phyloP scores from a whole-genome alignment of 2,329 filamentous ascomycete species.

The Bipolaris sorokiniana region DNA sequence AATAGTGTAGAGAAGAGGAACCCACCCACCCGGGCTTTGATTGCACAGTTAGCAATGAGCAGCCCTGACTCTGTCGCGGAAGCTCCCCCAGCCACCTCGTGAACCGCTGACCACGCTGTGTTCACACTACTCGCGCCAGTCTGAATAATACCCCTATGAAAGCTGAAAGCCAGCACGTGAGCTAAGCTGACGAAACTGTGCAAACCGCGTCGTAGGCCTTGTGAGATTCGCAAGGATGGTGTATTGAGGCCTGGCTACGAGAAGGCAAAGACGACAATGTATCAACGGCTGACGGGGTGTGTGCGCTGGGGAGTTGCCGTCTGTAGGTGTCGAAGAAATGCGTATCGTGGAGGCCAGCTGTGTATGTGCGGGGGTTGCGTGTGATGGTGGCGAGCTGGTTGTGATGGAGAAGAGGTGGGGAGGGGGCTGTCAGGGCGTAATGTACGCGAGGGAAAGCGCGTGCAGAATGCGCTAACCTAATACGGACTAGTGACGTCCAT shows the following conservation, averaged over 20 bases:
- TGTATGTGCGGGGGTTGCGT: background rate
- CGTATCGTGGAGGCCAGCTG: background rate
- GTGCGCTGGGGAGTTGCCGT: background rate
- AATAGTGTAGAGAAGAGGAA: constrained; percentile 7
- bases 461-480: too few relatives aligned
- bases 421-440: too few relatives aligned
- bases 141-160: constrained; percentile 21
- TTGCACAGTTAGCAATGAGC: constrained; percentile 13
- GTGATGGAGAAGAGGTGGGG: background rate
- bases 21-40: constrained; percentile 27
- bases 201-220: constrained; percentile 20
- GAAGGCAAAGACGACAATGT: constrained; percentile 8
- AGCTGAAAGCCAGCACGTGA: constrained; percentile 16
- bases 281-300: constrained; percentile 2
- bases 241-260: constrained; percentile 13
- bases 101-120: constrained; percentile 13
- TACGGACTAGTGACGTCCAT: too few relatives aligned
- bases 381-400: background rate
- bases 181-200: constrained; percentile 10
- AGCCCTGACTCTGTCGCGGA: constrained; percentile 21
- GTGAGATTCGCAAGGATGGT: constrained; percentile 26
- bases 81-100: constrained; percentile 3
- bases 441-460: too few relatives aligned
- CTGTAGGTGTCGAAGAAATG: background rate
- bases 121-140: constrained; percentile 13